Conservation (phyloP, 192 early-diverging fungal species). For the Oehlia diaphana region DNA sequence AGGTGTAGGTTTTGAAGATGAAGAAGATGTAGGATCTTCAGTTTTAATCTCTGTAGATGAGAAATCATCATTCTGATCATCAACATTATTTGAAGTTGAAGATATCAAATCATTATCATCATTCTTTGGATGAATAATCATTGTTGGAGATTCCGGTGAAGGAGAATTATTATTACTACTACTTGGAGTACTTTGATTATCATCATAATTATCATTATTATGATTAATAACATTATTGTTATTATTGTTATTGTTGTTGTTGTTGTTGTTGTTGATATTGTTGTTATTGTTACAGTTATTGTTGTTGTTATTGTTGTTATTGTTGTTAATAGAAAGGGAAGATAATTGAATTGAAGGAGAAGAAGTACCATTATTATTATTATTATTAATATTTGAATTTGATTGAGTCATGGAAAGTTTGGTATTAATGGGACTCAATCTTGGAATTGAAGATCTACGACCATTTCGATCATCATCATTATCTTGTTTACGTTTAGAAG, state of each 20-base stretch:
- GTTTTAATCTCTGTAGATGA: conserved; percentile 27
- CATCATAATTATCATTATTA: conserved; percentile 18
- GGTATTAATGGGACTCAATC: conserved; percentile 20
- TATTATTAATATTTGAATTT: not conserved
- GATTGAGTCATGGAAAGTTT: conserved; percentile 11
- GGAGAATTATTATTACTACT: conserved; percentile 18
- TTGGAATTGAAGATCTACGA: conserved; percentile 19
- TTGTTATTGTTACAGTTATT: too few species aligned
- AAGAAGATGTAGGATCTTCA: not conserved
- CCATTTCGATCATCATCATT: conserved; percentile 2
- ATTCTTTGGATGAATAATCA: conserved; percentile 21
- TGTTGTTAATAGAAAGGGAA: conserved; percentile 34
- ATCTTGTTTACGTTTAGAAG: conserved; percentile 25
- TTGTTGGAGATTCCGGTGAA: conserved; percentile 33
- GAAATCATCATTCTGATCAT: conserved; percentile 17
- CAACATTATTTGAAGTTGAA: conserved; percentile 9
- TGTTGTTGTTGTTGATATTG: too few species aligned
- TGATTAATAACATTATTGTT: conserved; percentile 2
- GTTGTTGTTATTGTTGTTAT: too few species aligned
- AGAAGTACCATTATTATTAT: too few species aligned
- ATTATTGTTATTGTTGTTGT: conserved; percentile 12
- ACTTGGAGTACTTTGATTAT: conserved; percentile 12
- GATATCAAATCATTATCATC: conserved; percentile 28
- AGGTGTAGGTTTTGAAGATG: conserved; percentile 12
- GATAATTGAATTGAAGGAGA: conserved; percentile 33